These are phyloP conservation scores for Corymbia calophylla DNA, from an alignment of 441 rosid species.

Conservation along the genomic window DNA sequence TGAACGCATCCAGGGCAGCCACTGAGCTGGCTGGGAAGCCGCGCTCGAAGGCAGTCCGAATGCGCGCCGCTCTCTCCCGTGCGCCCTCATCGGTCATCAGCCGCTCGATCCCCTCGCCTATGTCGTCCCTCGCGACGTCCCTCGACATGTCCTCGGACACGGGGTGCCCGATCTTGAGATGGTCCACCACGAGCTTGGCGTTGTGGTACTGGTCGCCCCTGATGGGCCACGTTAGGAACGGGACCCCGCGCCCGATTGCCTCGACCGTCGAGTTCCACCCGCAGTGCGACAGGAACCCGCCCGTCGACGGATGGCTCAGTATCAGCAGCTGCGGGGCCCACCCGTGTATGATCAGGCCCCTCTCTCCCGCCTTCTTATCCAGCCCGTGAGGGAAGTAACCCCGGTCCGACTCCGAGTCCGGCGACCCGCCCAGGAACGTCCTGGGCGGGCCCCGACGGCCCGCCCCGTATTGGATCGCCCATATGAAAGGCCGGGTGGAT, in stretches of 20 bases:
- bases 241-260: conserved; percentile 18
- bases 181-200: conserved; percentile 6
- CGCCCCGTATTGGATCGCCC: conserved; percentile 27
- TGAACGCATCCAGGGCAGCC: conserved; percentile 15
- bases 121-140: conserved; percentile 1
- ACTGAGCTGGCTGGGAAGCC: conserved; percentile 19
- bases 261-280: conserved; percentile 21
- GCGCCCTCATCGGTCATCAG: conserved; percentile 13
- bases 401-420: not conserved
- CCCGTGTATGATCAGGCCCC: conserved; percentile 29
- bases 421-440: not conserved
- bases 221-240: conserved; percentile 15
- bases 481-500: conserved; percentile 30
- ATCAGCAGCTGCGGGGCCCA: conserved; percentile 38
- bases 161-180: conserved; percentile 13
- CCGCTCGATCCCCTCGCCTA: conserved; percentile 18
- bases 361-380: not conserved
- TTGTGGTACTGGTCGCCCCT: conserved; percentile 15
- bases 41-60: conserved; percentile 3
- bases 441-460: not conserved
- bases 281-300: conserved; percentile 10
- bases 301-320: conserved; percentile 26
- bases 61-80: not conserved
- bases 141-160: conserved; percentile 18
- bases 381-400: conserved; percentile 17